Conservation (phyloP, 2,329 filamentous ascomycete genomes). For the Berkeleyomyces basicola region DNA sequence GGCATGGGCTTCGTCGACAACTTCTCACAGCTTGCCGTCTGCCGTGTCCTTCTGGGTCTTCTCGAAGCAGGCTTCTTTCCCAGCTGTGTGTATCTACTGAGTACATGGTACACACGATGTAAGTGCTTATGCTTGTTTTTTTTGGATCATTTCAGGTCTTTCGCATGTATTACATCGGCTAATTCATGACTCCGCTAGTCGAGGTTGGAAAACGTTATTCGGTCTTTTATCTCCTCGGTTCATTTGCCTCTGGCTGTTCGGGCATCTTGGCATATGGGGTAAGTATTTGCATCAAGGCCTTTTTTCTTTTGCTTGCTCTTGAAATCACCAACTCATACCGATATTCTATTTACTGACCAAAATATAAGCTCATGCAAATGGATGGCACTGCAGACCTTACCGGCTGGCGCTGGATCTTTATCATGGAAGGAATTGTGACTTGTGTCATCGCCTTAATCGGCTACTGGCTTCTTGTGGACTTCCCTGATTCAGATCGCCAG, state of each 20-base stretch:
- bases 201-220: slow-evolving; percentile 56
- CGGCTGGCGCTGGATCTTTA: slow-evolving; percentile 55
- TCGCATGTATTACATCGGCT: neutral
- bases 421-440: slow-evolving; percentile 37
- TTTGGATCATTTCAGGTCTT: no score
- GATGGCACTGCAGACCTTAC: slow-evolving; percentile 34
- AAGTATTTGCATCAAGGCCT: slow-evolving; percentile 18
- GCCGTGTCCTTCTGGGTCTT: slow-evolving; percentile 43
- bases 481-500: slow-evolving; percentile 38
- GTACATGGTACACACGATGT: slow-evolving; percentile 56
- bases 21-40: slow-evolving; percentile 34
- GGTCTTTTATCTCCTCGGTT: slow-evolving; percentile 52
- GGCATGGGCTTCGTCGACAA: slow-evolving; percentile 45
- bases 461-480: slow-evolving; percentile 46
- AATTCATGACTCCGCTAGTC: slow-evolving; percentile 22
- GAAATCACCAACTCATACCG: slow-evolving; percentile 8
- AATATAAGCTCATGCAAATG: slow-evolving; percentile 40
- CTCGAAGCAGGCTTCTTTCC: slow-evolving; percentile 60
- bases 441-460: slow-evolving; percentile 31
- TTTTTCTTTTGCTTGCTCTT: neutral
- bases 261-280: slow-evolving; percentile 55
- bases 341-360: slow-evolving; percentile 6
- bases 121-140: slow-evolving; percentile 18
- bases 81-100: slow-evolving; percentile 53
- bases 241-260: slow-evolving; percentile 46